Conservation (phyloP, 2,329 filamentous ascomycete species). For the Aspergillus neotritici region DNA sequence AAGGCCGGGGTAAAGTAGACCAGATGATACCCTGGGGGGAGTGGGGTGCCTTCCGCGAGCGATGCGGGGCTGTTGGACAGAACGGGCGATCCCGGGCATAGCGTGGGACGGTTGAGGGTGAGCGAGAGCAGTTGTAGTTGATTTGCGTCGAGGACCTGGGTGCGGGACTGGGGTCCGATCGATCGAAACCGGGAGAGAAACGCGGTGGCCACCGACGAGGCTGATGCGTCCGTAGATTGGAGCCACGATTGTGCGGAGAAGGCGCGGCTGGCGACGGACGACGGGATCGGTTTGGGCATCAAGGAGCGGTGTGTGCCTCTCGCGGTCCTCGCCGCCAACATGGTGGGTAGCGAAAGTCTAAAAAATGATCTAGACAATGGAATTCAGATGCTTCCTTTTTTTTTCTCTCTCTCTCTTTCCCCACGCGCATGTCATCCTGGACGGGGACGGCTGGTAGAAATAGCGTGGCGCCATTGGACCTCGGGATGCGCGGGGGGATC, state of each 20-base stretch:
- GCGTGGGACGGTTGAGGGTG: conserved; percentile 48
- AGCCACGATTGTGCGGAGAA: conserved; percentile 11
- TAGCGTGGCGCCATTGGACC: too few relatives aligned
- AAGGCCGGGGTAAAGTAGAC: conserved; percentile 58
- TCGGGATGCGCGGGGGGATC: too few relatives aligned
- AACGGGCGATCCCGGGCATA: conserved; percentile 38
- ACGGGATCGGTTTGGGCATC: too few relatives aligned
- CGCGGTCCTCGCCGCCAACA: too few relatives aligned
- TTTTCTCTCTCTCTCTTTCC: too few relatives aligned
- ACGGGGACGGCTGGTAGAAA: too few relatives aligned
- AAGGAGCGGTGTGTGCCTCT: too few relatives aligned
- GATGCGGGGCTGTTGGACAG: conserved; percentile 37
- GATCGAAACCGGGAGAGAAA: conserved; percentile 42
- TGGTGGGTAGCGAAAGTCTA: too few relatives aligned
- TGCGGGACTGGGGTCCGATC: conserved; percentile 38
- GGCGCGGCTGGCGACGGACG: neutral
- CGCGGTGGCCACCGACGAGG: conserved; percentile 31
- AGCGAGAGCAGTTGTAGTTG: conserved; percentile 58
- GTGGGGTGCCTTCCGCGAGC: conserved; percentile 38
- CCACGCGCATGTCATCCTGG: too few relatives aligned
- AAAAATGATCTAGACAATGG: too few relatives aligned
- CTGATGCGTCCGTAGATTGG: conserved; percentile 18
- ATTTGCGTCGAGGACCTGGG: conserved; percentile 56
- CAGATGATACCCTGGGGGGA: conserved; percentile 58
- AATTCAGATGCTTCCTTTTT: too few relatives aligned